Conservation (phyloP, 306 rosid genomes). For the Cucumis hystrix region DNA sequence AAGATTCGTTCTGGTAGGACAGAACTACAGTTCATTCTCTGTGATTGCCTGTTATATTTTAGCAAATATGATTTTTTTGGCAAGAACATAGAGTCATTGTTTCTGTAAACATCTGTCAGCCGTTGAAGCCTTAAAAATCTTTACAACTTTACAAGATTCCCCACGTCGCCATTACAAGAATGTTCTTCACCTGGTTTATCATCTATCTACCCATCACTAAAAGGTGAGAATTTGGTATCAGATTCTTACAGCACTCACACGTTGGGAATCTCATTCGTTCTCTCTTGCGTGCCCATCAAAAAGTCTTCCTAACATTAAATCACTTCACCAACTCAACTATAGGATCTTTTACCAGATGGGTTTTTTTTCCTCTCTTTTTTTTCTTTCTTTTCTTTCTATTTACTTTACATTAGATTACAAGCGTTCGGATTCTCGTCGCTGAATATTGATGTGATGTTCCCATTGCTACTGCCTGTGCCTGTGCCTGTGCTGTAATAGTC, state of each 20-base stretch:
- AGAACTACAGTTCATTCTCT: neutral
- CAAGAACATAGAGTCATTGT: neutral
- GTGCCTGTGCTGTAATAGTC: slow-evolving; percentile 19
- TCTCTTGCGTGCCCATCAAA: slow-evolving; percentile 11
- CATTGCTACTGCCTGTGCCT: slow-evolving; percentile 15
- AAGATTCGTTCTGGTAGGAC: neutral
- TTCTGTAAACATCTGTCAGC: neutral
- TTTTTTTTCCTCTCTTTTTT: too few relatives aligned
- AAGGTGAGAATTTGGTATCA: slow-evolving; percentile 22
- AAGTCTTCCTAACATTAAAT: neutral
- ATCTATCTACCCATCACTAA: neutral
- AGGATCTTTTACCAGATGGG: neutral
- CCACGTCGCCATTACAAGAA: slow-evolving; percentile 3
- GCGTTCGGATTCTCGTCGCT: slow-evolving; percentile 94
- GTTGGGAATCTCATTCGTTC: slow-evolving; percentile 38
- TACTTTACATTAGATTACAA: slow-evolving; percentile 42
- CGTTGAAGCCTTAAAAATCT: neutral
- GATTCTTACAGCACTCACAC: slow-evolving; percentile 26
- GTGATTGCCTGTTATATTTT: neutral
- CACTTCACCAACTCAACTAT: neutral
- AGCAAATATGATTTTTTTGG: neutral
- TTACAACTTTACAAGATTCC: slow-evolving; percentile 13
- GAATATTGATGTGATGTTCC: slow-evolving; percentile 53
- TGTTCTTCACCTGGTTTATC: slow-evolving; percentile 8
- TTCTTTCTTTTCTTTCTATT: neutral